Base-by-base conservation (phyloP, 225 moss, liverwort and hornwort species). In the Neckera pumila region DNA sequence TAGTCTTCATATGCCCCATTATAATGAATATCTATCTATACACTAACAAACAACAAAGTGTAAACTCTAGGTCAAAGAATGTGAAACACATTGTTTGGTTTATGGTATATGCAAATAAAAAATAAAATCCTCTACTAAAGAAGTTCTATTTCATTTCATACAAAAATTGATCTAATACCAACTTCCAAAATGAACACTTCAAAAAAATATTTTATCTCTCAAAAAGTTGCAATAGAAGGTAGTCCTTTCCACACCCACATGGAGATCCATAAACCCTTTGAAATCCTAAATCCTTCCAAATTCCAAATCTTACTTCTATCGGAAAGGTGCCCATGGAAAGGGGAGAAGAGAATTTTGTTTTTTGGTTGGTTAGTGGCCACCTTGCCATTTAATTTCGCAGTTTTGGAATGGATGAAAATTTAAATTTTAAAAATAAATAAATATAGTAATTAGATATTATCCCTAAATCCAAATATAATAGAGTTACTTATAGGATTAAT, bases 251-350 rank as follows among this genome's bases (percentile, higher is more conserved):
- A 25, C 3, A 40, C 2, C 38, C 2, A 25, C 14, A 13, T 23
- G 3, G 8, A 25, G 25, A 70, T 70, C 40, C 14, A 40, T 40
- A 70, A 40, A 0, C 40, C 38, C 2, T 40, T 38, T 0, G 1
- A 4, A 38, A 7, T 1, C 8, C 7, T 9, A 40, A 14, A 23
- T 40, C 11, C 11, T n/a, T n/a, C n/a, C 17, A 17, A 64, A 33
- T 17, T n/a, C 4, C 6, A 67, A 67, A 67, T n/a, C n/a, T 4
- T n/a, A 20, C 0, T 5, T 5, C 7, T 2, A 3, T 5, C 11
- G 0, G 0, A n/a, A 66, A n/a, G n/a, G 19, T 67, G 4, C n/a
- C 22, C 1, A 12, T 20, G 12, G 3, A 4, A 67, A 67, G 4
- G 21, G 4, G 9, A 8, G 3, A 22, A 8, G 33, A 30, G 11